Base-by-base conservation (phyloP, 2,329 filamentous ascomycete species). In the Xylogone sp. region DNA sequence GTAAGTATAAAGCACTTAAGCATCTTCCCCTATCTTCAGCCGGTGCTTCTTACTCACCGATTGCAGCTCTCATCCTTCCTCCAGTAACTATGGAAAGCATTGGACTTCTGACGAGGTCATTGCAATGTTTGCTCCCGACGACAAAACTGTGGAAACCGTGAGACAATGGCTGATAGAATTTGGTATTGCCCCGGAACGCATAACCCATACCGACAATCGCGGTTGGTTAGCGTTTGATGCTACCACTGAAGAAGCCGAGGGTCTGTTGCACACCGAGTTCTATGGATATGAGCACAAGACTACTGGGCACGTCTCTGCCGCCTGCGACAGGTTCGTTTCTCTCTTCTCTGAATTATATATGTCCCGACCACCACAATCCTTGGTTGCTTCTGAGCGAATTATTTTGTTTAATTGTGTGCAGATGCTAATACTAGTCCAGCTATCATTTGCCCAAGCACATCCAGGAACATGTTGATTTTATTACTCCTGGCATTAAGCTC, bases 401-500 rank as follows among this genome's bases (percentile, higher is more conserved):
- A n/a, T n/a, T n/a, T 27, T 27, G 24, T 10, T 27, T 5, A 6
- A 27, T 6, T 27, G 5, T 39, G 21, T 53, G 16, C 18, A 43
- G 10, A 4, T 63, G 12, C 56, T 62, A 29, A 59, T 60, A 10
- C 49, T 56, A 21, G 27, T 57, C 45, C 60, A 61, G 64, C 56
- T 75, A 70, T 59, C 70, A 71, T 51, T 58, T 77, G 9, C 74
- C 75, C 3, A 59, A 66, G 19, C 64, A 71, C 48, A 51, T 77
- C 20, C 65, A 70, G 43, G 55, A 64, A 3, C 71, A 76, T 50
- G 66, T 78, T 48, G 72, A 76, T 56, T 75, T 74, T 52, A 71
- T 74, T 46, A 74, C 65, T 12, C 74, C 68, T 2, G 69, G 65
- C 21, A 62, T 69, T 51, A 72, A 69, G 51, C 62, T 72, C 48